Evolutionary conservation across 116 monocot species (phyloP).

Genomic region (Papilionanthe hybrid): DNA sequence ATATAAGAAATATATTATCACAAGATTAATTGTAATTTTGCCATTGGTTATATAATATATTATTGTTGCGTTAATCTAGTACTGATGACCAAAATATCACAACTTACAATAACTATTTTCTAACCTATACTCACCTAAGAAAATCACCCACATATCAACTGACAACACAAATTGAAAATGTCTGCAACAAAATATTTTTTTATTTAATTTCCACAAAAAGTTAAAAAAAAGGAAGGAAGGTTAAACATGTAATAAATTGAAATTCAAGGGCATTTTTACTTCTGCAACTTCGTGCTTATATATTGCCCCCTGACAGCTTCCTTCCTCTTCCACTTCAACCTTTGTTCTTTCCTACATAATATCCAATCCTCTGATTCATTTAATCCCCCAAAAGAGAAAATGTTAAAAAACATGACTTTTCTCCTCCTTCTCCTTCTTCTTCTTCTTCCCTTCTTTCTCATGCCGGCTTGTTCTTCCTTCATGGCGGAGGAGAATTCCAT

Average conservation of each 20-base stretch:
- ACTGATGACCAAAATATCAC: too few relatives aligned
- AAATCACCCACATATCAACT: neutral
- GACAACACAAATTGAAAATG: neutral
- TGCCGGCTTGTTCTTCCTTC: neutral
- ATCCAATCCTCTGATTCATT: neutral
- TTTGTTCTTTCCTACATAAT: neutral
- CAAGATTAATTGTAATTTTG: too few relatives aligned
- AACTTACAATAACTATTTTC: too few relatives aligned
- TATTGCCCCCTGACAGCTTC: neutral
- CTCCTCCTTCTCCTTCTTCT: slow-evolving; percentile 3
- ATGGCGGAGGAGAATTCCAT: slow-evolving; percentile 19
- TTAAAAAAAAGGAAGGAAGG: neutral
- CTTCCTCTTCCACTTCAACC: neutral
- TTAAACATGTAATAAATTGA: neutral
- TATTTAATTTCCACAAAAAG: too few relatives aligned
- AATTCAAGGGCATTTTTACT: neutral
- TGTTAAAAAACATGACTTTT: neutral
- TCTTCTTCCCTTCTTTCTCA: slow-evolving; percentile 2
- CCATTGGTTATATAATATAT: too few relatives aligned
- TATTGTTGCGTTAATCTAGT: too few relatives aligned
- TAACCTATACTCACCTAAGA: too few relatives aligned
- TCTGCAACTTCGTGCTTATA: neutral
- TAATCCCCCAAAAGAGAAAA: too few relatives aligned
- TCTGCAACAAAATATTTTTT: too few relatives aligned
- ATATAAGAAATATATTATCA: too few relatives aligned